phyloP scores from a whole-genome alignment of 106 monocot species.

The Acorus gramineus region DNA sequence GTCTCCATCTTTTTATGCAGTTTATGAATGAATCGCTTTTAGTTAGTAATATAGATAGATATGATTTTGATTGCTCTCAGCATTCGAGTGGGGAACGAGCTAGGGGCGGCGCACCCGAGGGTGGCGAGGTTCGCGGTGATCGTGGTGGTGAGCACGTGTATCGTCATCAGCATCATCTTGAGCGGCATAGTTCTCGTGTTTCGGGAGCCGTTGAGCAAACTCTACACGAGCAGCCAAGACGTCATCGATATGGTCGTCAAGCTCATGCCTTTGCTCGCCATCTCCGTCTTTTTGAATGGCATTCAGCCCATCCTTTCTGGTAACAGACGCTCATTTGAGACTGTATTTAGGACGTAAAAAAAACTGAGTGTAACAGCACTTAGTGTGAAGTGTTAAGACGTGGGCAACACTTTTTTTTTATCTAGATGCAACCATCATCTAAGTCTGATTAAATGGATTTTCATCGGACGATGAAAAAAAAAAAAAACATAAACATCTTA shows the following conservation, averaged over 20 bases:
- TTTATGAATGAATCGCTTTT: too few relatives aligned
- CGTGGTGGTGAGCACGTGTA: neutral
- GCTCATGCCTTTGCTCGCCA: neutral
- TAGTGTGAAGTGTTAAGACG: too few relatives aligned
- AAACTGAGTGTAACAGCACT: too few relatives aligned
- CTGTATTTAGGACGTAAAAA: too few relatives aligned
- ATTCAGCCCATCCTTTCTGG: constrained; percentile 1
- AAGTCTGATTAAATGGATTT: too few relatives aligned
- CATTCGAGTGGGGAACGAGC: neutral
- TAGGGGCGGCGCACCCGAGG: neutral
- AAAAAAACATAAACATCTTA: too few relatives aligned
- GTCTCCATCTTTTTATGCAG: too few relatives aligned
- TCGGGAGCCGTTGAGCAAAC: neutral
- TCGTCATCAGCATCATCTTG: neutral
- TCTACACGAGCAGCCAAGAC: neutral
- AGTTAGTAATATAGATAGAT: too few relatives aligned
- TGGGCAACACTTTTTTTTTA: neutral
- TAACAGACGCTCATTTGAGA: neutral
- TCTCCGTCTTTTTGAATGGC: neutral
- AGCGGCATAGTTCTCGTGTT: neutral
- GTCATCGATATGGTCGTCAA: neutral
- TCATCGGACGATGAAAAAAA: too few relatives aligned
- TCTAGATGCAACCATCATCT: neutral
- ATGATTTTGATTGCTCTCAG: neutral
- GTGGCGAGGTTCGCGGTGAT: neutral